Evolutionary conservation across 495 filamentous ascomycete genomes (phyloP).

Genomic region (Xylaria acuta): DNA sequence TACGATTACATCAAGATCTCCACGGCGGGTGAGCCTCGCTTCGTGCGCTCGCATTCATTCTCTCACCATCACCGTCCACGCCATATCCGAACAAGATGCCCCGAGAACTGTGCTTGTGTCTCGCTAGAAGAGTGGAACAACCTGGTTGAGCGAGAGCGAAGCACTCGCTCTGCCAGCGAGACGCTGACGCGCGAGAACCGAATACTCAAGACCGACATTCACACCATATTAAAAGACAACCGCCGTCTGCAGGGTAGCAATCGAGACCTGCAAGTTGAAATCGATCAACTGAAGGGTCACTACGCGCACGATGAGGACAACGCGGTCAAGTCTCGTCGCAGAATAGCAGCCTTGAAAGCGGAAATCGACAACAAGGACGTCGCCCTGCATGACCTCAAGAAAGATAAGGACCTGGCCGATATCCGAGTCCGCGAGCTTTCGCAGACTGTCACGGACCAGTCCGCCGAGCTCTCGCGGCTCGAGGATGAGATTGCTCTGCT

Average conservation of each 20-base stretch:
- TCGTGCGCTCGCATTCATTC: constrained; percentile 34
- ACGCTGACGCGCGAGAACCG: constrained; percentile 33
- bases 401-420: constrained; percentile 20
- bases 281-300: constrained; percentile 13
- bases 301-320: constrained; percentile 29
- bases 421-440: constrained; percentile 28
- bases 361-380: constrained; percentile 32
- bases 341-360: constrained; percentile 25
- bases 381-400: constrained; percentile 26
- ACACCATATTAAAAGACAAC: constrained; percentile 19
- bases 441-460: constrained; percentile 26
- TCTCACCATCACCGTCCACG: constrained; percentile 30
- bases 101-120: constrained; percentile 38
- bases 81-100: constrained; percentile 29
- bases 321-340: constrained; percentile 19
- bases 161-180: constrained; percentile 25
- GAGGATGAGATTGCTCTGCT: neutral
- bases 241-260: constrained; percentile 28
- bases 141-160: constrained; percentile 33
- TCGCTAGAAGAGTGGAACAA: constrained; percentile 35
- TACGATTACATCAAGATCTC: constrained; percentile 30
- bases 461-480: constrained; percentile 3
- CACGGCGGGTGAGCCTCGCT: constrained; percentile 24
- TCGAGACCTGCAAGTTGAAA: constrained; percentile 17
- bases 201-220: constrained; percentile 33